Evolutionary conservation across 805 yeast genomes (phyloP).

Genomic region (Candida corydali): DNA sequence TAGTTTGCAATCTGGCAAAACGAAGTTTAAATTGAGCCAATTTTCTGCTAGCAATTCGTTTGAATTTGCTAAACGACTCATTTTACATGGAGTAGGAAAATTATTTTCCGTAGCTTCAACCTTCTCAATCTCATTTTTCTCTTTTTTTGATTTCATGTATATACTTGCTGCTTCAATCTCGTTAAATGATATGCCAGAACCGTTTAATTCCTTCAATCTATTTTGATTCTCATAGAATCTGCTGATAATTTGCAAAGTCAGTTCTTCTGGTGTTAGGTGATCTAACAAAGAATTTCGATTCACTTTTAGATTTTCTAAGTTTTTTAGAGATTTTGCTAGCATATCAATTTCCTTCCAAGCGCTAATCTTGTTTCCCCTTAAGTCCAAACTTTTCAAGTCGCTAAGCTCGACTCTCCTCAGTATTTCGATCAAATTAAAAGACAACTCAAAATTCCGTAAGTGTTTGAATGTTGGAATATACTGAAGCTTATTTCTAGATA

Average conservation of each 20-base stretch:
- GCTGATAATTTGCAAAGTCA: constrained; percentile 41
- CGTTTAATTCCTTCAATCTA: constrained; percentile 47
- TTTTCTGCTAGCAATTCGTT: neutral
- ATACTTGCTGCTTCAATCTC: constrained; percentile 66
- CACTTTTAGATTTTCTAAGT: constrained; percentile 44
- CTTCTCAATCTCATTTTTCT: constrained; percentile 17
- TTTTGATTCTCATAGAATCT: constrained; percentile 29
- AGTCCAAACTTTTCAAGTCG: constrained; percentile 31
- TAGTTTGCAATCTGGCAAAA: neutral
- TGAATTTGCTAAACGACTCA: no score
- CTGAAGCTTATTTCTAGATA: constrained; percentile 41
- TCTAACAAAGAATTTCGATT: constrained; percentile 50
- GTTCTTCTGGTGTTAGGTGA: constrained; percentile 20
- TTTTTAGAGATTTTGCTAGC: constrained; percentile 27
- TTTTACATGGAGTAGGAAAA: no score
- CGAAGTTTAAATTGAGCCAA: constrained; percentile 5
- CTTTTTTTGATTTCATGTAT: constrained; percentile 54
- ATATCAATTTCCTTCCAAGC: constrained; percentile 48
- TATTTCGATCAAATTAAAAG: neutral
- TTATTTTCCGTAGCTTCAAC: no score
- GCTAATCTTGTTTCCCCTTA: constrained; percentile 46
- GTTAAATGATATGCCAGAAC: constrained; percentile 41
- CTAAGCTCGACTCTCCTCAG: neutral
- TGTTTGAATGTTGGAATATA: constrained; percentile 21
- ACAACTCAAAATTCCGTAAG: constrained; percentile 6